phyloP scores from a whole-genome alignment of 306 rosid species.

The Hippophae tibetana region DNA sequence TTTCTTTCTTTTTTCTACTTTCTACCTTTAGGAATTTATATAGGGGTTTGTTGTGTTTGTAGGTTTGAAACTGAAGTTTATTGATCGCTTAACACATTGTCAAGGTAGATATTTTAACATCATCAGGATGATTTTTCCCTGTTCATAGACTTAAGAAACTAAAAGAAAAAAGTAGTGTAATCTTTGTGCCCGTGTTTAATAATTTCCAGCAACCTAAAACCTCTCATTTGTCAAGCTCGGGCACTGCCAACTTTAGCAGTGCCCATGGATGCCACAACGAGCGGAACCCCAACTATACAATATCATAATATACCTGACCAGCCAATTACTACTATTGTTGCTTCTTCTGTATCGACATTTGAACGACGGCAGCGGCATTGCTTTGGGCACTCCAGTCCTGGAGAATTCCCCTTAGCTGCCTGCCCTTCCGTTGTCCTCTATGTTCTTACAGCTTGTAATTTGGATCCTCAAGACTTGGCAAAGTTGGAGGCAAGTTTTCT shows the following conservation, averaged over 20 bases:
- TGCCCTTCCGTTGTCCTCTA: conserved; percentile 88
- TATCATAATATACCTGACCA: conserved; percentile 84
- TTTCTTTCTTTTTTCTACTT: conserved; percentile 19
- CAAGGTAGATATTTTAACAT: conserved; percentile 26
- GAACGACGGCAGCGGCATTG: conserved; percentile 79
- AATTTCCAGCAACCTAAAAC: conserved; percentile 53
- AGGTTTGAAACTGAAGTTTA: conserved; percentile 89
- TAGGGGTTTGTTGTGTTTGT: conserved; percentile 57
- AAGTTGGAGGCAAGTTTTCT: conserved; percentile 79
- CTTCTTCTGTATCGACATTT: conserved; percentile 47
- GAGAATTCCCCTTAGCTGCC: conserved; percentile 94
- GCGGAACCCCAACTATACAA: conserved; percentile 79
- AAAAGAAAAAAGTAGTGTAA: conserved; percentile 35
- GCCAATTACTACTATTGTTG: conserved; percentile 56
- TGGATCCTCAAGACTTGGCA: conserved; percentile 93
- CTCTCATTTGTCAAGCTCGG: conserved; percentile 47
- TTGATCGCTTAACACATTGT: conserved; percentile 36
- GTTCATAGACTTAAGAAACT: conserved; percentile 23
- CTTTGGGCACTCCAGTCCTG: conserved; percentile 68
- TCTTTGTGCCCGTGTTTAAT: conserved; percentile 42
- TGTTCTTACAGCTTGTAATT: conserved; percentile 70
- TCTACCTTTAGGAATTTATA: conserved; percentile 47
- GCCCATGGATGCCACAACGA: conserved; percentile 97
- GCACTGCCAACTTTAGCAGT: conserved; percentile 78
- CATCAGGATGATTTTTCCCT: conserved; percentile 11